phyloP scores from a whole-genome alignment of 2,329 filamentous ascomycete species.

The Aspergillus arachidicola region DNA sequence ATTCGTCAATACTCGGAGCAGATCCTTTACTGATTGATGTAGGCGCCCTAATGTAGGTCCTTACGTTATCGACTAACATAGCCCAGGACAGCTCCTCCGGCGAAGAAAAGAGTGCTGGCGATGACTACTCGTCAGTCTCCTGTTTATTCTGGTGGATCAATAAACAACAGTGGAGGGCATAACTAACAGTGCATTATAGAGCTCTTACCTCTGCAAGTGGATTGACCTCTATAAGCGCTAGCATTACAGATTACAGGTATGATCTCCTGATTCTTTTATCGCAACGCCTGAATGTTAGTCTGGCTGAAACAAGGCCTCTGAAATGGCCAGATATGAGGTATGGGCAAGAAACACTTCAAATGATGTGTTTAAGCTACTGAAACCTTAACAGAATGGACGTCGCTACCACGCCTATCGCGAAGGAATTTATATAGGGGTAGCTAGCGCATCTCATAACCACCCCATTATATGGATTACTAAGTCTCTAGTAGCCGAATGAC shows the following conservation, averaged over 20 bases:
- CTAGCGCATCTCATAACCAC: not conserved
- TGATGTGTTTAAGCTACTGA: not conserved
- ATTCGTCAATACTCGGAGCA: not conserved
- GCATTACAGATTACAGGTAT: constrained; percentile 4
- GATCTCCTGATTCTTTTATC: not conserved
- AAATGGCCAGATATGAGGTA: not conserved
- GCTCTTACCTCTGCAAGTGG: not conserved
- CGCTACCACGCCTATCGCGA: not conserved
- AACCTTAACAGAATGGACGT: not conserved
- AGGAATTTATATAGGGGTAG: not conserved
- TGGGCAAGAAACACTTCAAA: too few relatives aligned
- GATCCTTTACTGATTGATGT: not conserved
- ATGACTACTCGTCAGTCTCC: not conserved
- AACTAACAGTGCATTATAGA: not conserved
- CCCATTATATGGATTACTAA: not conserved
- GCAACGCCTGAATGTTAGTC: not conserved
- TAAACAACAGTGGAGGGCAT: not conserved
- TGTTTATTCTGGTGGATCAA: not conserved
- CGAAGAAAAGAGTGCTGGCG: too few relatives aligned
- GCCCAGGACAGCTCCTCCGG: not conserved
- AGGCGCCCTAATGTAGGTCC: not conserved
- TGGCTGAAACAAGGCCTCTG: not conserved
- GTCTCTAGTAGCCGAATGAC: not conserved
- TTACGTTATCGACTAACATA: not conserved
- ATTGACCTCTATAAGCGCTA: not conserved